Conservation (phyloP, 106 monocot genomes). For the Ottelia alismoides region DNA sequence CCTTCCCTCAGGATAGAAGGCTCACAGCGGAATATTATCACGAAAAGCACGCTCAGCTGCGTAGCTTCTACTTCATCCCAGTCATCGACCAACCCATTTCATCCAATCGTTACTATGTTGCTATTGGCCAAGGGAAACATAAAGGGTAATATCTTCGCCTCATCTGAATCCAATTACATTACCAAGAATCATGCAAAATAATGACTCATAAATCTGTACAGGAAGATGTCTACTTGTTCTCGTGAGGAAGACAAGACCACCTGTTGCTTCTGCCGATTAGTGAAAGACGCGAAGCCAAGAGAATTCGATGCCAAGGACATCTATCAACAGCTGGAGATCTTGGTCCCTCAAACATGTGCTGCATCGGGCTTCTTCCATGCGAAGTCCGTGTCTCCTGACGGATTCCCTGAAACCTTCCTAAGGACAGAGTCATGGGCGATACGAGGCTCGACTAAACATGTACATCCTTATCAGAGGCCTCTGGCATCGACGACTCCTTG, state of each 20-base stretch:
- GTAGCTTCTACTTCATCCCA: constrained; percentile 1
- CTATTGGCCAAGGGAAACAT: background rate
- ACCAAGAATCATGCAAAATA: too few relatives aligned
- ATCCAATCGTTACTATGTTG: constrained; percentile 4
- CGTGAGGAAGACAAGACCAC: constrained; percentile 26
- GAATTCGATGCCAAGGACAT: constrained; percentile 21
- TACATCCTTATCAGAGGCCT: constrained; percentile 9
- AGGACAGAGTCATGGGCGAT: constrained; percentile 24
- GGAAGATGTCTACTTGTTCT: constrained; percentile 24
- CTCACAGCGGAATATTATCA: background rate
- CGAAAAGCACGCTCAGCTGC: too few relatives aligned
- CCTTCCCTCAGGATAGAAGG: constrained; percentile 1
- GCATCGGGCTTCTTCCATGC: background rate
- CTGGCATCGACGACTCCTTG: constrained; percentile 12
- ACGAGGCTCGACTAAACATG: too few relatives aligned
- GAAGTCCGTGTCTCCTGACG: constrained; percentile 28
- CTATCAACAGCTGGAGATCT: constrained; percentile 44
- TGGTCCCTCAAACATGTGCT: background rate
- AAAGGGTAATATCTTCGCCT: too few relatives aligned
- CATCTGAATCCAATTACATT: too few relatives aligned
- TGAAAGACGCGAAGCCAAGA: constrained; percentile 20
- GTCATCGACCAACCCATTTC: background rate
- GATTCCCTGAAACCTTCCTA: constrained; percentile 16
- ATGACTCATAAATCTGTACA: constrained; percentile 2
- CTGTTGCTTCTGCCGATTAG: constrained; percentile 16